Conservation (phyloP, 2,329 filamentous ascomycete genomes). For the Torrubiellomyces zombiae region DNA sequence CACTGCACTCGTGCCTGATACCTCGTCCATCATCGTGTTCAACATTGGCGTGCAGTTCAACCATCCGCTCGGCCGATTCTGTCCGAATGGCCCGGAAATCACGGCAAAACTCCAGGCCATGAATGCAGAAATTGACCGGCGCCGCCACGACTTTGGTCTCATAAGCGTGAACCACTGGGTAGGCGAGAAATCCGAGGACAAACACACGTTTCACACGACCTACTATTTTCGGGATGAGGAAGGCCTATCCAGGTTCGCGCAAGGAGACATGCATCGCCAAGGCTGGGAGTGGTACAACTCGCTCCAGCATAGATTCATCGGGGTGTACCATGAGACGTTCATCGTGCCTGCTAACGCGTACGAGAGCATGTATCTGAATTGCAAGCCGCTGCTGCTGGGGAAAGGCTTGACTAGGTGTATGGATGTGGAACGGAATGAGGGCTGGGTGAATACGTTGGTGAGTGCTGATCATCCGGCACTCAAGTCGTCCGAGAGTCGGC, state of each 20-base stretch:
- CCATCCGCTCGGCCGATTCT: slow-evolving; percentile 31
- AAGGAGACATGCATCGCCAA: slow-evolving; percentile 27
- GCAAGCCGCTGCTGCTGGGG: slow-evolving; percentile 20
- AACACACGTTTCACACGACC: slow-evolving; percentile 25
- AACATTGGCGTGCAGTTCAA: slow-evolving; percentile 27
- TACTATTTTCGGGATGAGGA: slow-evolving; percentile 34
- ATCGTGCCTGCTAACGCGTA: slow-evolving; percentile 24
- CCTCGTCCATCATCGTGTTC: slow-evolving; percentile 22
- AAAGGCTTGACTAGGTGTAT: slow-evolving; percentile 10
- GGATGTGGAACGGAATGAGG: slow-evolving; percentile 8
- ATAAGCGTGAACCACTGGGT: slow-evolving; percentile 26
- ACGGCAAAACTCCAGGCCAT: slow-evolving; percentile 21
- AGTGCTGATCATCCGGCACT: slow-evolving; percentile 13
- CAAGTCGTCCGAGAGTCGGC: slow-evolving; percentile 17
- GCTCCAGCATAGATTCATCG: slow-evolving; percentile 21
- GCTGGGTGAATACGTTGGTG: slow-evolving; percentile 19
- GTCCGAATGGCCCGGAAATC: slow-evolving; percentile 25
- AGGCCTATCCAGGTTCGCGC: slow-evolving; percentile 33
- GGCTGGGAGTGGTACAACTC: slow-evolving; percentile 33
- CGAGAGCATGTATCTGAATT: slow-evolving; percentile 34
- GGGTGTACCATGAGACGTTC: slow-evolving; percentile 39
- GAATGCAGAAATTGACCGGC: slow-evolving; percentile 15
- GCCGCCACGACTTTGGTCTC: slow-evolving; percentile 28
- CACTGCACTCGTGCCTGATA: slow-evolving; percentile 18
- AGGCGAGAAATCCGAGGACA: slow-evolving; percentile 17